These are phyloP conservation scores for Camelina sativa DNA, from an alignment of 345 rosid genomes.

Conservation along the genomic window DNA sequence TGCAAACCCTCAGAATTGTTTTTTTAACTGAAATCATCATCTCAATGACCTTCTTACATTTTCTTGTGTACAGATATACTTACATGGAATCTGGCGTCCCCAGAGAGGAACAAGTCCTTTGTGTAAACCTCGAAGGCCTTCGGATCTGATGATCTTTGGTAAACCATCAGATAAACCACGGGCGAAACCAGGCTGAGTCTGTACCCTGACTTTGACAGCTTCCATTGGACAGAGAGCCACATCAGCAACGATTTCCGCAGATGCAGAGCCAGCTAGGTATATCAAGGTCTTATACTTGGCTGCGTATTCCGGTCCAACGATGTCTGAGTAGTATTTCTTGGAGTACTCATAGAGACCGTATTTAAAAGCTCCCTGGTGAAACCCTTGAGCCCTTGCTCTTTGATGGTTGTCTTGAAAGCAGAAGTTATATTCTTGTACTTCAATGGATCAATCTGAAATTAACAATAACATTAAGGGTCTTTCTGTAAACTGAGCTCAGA, in stretches of 20 bases:
- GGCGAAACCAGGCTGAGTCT: constrained; percentile 96
- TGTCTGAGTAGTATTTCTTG: constrained; percentile 92
- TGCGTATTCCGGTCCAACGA: constrained; percentile 90
- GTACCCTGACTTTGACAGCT: constrained; percentile 95
- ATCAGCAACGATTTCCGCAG: constrained; percentile 91
- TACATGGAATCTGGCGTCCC: constrained; percentile 99
- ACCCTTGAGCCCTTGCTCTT: constrained; percentile 86
- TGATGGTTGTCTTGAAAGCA: constrained; percentile 77
- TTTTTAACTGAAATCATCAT: neutral
- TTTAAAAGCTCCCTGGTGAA: constrained; percentile 93
- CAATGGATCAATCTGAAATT: constrained; percentile 76
- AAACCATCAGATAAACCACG: constrained; percentile 89
- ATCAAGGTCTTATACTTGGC: constrained; percentile 86
- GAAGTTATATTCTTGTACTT: constrained; percentile 83
- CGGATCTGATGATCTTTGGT: constrained; percentile 79
- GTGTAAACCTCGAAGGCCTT: constrained; percentile 79
- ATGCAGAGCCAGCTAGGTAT: constrained; percentile 94
- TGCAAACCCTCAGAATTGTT: constrained; percentile 39
- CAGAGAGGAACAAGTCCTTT: constrained; percentile 92
- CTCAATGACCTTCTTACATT: neutral
- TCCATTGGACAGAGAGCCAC: constrained; percentile 95
- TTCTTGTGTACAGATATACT: constrained; percentile 31
- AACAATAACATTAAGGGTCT: neutral
- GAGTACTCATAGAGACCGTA: constrained; percentile 83
- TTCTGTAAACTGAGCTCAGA: neutral